Base-by-base conservation (phyloP, 768 basidiomycete genomes). In the Ramaria sp. region DNA sequence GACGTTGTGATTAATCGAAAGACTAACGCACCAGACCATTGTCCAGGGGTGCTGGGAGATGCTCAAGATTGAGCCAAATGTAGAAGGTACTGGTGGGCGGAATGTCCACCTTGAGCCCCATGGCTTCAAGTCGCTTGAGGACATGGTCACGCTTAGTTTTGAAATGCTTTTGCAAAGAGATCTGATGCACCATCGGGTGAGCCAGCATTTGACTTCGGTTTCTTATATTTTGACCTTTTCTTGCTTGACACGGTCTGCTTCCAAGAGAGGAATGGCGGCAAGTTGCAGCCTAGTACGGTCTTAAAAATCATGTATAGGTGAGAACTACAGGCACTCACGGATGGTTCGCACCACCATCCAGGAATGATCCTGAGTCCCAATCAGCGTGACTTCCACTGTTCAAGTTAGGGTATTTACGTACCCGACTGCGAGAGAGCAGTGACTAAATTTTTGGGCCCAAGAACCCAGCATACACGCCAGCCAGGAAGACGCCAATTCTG, bases 401-500 rank as follows among this genome's bases (percentile, higher is more conserved):
- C 1, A 10, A 37, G 34, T 9, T 10, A 37, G 34, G 13, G 9
- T 3, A 13, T 9, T 48, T 11, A 68, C 71, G 46, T 59, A 73
- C 86, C 89, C 22, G 88, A 87, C 66, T 97, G 94, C n/a, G 88
- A 90, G 42, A 97, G 79, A 0, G 93, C 93, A 7, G 85, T 84
- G 62, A 96, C 77, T 46, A 96, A 67, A 67, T 89, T 87, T 71
- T 87, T 91, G 15, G 93, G 94, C 0, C 91, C 93, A 20, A 95
- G 67, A 33, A 96, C 91, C 93, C 88, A 91, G 72, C 91, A 94
- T 41, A 93, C 75, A 61, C 94, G 80, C 91, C 91, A 97, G 37
- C 94, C 94, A 9, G 93, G 92, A 55, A 94, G 82, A 64, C 93
- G 84, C 86, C 88, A 95, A 70, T 93, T 93, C 87, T 96, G 69